These are phyloP conservation scores for Xerocomellus dryophilus DNA, from an alignment of 768 basidiomycete genomes.

Conservation along the genomic window DNA sequence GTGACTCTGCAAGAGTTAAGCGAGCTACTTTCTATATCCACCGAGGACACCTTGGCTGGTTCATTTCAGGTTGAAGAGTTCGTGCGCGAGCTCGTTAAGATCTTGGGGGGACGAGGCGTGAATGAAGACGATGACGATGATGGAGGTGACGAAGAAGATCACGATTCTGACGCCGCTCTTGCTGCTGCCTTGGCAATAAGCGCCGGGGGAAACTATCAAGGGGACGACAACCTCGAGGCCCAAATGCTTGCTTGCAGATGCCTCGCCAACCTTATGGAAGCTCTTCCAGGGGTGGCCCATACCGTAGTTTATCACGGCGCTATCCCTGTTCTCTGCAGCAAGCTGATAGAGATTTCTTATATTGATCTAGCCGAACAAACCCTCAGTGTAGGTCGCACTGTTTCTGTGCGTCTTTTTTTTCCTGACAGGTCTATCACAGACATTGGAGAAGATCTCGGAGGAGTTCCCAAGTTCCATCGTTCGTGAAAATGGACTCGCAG, in stretches of 20 bases:
- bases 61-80: slow-evolving; percentile 95
- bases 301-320: slow-evolving; percentile 98
- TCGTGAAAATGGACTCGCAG: slow-evolving; percentile 90
- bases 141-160: slow-evolving; percentile 59
- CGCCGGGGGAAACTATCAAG: slow-evolving; percentile 61
- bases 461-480: slow-evolving; percentile 96
- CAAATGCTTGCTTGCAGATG: slow-evolving; percentile 96
- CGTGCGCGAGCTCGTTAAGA: slow-evolving; percentile 87
- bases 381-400: slow-evolving; percentile 70
- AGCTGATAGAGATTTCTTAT: slow-evolving; percentile 93
- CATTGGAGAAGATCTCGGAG: slow-evolving; percentile 96
- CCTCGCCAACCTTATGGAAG: slow-evolving; percentile 97
- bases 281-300: slow-evolving; percentile 95
- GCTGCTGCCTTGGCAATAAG: slow-evolving; percentile 87
- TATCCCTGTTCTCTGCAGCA: slow-evolving; percentile 95
- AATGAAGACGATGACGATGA: slow-evolving; percentile 74
- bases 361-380: slow-evolving; percentile 99
- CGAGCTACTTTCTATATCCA: slow-evolving; percentile 92
- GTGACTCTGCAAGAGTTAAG: slow-evolving; percentile 91
- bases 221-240: slow-evolving; percentile 87
- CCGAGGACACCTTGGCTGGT: slow-evolving; percentile 93
- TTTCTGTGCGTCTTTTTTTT: not conserved
- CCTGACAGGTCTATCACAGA: slow-evolving; percentile 48
- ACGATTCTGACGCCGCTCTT: slow-evolving; percentile 83
- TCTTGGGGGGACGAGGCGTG: slow-evolving; percentile 76